A percentile compares a stretch with the other conserved stretches of the same genome.
Evolutionary conservation across 306 rosid species (phyloP).

Genomic region (Prunus mume): DNA sequence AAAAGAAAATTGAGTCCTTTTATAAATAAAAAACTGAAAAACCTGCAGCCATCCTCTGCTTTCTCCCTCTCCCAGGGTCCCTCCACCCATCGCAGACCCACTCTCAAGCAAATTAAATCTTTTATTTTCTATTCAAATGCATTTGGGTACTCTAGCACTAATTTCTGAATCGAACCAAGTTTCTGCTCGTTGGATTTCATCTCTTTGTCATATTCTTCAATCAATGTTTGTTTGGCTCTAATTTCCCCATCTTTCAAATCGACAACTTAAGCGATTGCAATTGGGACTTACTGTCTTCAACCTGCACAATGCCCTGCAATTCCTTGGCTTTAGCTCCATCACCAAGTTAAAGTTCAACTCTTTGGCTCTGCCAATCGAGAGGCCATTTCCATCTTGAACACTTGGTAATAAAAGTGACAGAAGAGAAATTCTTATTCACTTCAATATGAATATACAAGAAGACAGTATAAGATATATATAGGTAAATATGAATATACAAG

Average conservation of each 20-base stretch:
- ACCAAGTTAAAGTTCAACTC: not conserved
- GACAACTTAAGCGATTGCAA: not conserved
- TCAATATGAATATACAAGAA: too few species aligned
- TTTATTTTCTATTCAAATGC: not conserved
- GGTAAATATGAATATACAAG: too few species aligned
- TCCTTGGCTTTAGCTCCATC: not conserved
- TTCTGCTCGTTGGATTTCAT: conserved; percentile 8
- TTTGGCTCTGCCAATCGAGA: not conserved
- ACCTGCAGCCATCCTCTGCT: too few species aligned
- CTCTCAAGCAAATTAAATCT: not conserved
- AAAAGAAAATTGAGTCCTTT: too few species aligned
- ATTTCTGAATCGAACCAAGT: not conserved
- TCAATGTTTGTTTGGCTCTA: not conserved
- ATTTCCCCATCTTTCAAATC: not conserved
- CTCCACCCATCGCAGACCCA: not conserved
- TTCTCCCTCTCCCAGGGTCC: too few species aligned
- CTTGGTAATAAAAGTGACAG: not conserved
- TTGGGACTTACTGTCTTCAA: not conserved
- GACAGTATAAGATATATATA: too few species aligned
- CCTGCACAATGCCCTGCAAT: conserved; percentile 11
- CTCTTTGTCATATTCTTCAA: conserved; percentile 2
- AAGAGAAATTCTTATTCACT: too few species aligned
- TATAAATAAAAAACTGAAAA: too few species aligned
- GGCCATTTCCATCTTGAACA: conserved; percentile 5
- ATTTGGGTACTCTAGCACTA: not conserved